Conservation (phyloP, 495 filamentous ascomycete genomes). For the Neurospora sp. region DNA sequence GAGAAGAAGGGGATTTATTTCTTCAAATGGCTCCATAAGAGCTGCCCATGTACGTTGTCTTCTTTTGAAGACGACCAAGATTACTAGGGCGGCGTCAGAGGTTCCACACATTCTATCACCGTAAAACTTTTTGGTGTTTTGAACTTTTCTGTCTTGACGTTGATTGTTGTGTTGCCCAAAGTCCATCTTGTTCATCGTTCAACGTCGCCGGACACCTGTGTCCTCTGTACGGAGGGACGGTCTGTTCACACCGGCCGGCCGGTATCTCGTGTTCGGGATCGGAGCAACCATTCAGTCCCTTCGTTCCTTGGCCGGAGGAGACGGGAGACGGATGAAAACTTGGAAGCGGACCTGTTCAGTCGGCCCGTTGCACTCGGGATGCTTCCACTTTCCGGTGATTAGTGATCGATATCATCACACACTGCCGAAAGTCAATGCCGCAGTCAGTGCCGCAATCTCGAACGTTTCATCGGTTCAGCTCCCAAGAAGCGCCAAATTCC, state of each 20-base stretch:
- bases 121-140: background rate
- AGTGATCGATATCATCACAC: background rate
- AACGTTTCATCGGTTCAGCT: background rate
- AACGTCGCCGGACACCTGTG: background rate
- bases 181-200: background rate
- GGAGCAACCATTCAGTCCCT: background rate
- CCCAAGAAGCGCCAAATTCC: background rate
- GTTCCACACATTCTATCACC: constrained; percentile 51
- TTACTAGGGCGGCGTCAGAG: constrained; percentile 91
- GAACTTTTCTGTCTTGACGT: background rate
- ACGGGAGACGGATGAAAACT: background rate
- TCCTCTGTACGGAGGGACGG: background rate
- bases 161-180: background rate
- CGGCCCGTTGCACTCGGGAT: background rate
- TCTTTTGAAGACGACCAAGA: constrained; percentile 23
- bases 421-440: background rate
- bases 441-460: background rate
- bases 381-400: background rate
- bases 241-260: background rate
- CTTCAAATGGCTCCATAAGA: constrained; percentile 69
- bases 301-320: background rate
- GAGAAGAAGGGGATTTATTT: constrained; percentile 49
- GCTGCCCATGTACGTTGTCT: constrained; percentile 62
- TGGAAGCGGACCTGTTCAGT: background rate
- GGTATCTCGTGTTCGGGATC: background rate